Evolutionary conservation across 2,329 filamentous ascomycete genomes (phyloP).

Genomic region (Xylariaceae sp.): DNA sequence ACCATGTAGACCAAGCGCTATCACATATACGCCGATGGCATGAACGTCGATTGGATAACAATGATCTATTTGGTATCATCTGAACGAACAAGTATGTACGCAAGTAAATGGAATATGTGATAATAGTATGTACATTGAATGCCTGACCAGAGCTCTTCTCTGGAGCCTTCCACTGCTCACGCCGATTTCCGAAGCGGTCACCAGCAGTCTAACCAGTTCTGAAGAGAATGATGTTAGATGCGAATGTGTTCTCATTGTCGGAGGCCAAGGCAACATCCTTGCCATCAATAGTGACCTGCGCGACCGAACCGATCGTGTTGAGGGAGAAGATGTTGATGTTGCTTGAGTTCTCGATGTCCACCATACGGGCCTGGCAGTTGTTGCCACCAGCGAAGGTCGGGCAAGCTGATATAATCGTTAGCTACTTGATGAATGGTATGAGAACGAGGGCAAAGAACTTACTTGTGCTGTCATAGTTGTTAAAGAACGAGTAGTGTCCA

Average conservation of each 20-base stretch:
- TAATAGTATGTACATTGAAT: conserved; percentile 14
- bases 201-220: conserved; percentile 21
- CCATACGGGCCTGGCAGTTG: conserved; percentile 38
- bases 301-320: conserved; percentile 42
- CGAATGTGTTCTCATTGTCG: conserved; percentile 31
- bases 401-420: conserved; percentile 27
- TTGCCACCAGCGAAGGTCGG: conserved; percentile 32
- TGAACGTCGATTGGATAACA: too few relatives aligned
- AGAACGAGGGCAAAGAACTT: conserved; percentile 10
- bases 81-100: conserved; percentile 10
- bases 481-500: conserved; percentile 59
- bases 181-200: neutral
- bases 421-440: neutral
- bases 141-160: conserved; percentile 1
- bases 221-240: conserved; percentile 30
- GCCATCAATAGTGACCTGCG: conserved; percentile 35
- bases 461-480: conserved; percentile 48
- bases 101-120: conserved; percentile 3
- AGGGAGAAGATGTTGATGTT: conserved; percentile 41
- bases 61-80: too few relatives aligned
- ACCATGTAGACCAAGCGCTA: too few relatives aligned
- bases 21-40: too few relatives aligned
- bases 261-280: conserved; percentile 27
- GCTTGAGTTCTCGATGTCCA: conserved; percentile 35
- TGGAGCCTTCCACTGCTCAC: neutral